Evolutionary conservation across 2,329 filamentous ascomycete genomes (phyloP), one percentile per base, ranked within the genome.

Genomic region (Alternaria angustiovoidea): DNA sequence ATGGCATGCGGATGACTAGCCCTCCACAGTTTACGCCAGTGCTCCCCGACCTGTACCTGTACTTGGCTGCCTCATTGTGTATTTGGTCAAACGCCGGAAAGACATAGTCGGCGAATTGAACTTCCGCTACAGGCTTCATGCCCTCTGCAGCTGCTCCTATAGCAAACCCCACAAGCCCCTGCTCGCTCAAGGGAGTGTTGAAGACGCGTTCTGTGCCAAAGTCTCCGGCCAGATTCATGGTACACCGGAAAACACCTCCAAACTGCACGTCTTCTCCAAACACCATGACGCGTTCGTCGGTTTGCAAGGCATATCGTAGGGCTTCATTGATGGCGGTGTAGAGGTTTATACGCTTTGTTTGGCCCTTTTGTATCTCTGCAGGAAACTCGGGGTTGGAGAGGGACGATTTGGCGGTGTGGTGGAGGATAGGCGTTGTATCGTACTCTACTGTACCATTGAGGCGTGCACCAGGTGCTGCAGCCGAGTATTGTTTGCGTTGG

Each of bases 181-280:
- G 95, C 77, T 99, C 95, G 34, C 90, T 92, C 68, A 99, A 81
- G 0, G 95, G 95, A 18, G 94, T 98, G 80, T 99, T 98, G 84
- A 99, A 99, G 34, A 99, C 94, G 58, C 95, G 86, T 59, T 95
- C 91, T 2, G 88, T 86, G 8, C 95, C 95, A 77, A 95, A 96
- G 57, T 92, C 92, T 63, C 93, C 91, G 32, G 93, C 89, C 16
- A 99, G 85, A 70, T 94, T 92, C 88, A 95, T 94, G 32, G 92
- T 94, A 80, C 93, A 97, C 57, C 95, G 87, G 75, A 99, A 99
- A 16, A 99, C 95, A 54, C 95, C 95, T 42, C 95, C 95, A 71
- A 99, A 99, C 14, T 95, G 92, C 7, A 99, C 93, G 75, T 99
- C 95, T 79, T 99, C 95, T 42, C 95, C 95, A 72, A 99, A 99